These are phyloP conservation scores for Sungouiella blattae DNA, from an alignment of 805 yeast species.

Conservation along the genomic window DNA sequence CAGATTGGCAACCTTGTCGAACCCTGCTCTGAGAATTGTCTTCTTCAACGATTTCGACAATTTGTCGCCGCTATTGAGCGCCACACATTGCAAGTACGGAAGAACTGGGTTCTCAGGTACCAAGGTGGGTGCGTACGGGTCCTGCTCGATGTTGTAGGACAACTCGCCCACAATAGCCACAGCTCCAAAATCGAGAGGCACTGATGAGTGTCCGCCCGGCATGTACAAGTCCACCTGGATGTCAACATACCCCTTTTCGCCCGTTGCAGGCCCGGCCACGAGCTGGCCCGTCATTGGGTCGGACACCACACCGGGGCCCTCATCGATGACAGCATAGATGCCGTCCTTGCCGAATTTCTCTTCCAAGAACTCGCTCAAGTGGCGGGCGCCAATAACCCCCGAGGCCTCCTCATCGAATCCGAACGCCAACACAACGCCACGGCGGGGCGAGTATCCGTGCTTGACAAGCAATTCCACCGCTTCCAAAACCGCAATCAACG, in stretches of 20 bases:
- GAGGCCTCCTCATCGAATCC: slow-evolving; percentile 19
- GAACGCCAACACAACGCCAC: slow-evolving; percentile 13
- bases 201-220: slow-evolving; percentile 77
- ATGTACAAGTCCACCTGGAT: slow-evolving; percentile 37
- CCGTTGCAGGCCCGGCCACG: slow-evolving; percentile 14
- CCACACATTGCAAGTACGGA: slow-evolving; percentile 57
- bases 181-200: slow-evolving; percentile 79
- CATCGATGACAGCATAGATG: slow-evolving; percentile 16
- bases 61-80: slow-evolving; percentile 40
- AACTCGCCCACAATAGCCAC: slow-evolving; percentile 71
- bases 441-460: slow-evolving; percentile 8
- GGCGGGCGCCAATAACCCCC: slow-evolving; percentile 11
- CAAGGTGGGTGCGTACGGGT: slow-evolving; percentile 48
- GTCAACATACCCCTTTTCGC: slow-evolving; percentile 16
- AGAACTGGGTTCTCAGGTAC: slow-evolving; percentile 58
- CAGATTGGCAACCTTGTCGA: slow-evolving; percentile 31
- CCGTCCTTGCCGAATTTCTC: slow-evolving; percentile 7
- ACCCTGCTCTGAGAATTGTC: slow-evolving; percentile 34
- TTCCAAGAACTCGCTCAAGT: slow-evolving; percentile 8
- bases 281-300: slow-evolving; percentile 8
- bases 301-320: slow-evolving; percentile 14
- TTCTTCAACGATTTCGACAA: slow-evolving; percentile 21
- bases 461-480: slow-evolving; percentile 12
- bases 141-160: slow-evolving; percentile 51
- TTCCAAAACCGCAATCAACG: slow-evolving; percentile 2